A percentile compares a stretch with the other conserved stretches of the same genome.
Evolutionary conservation across 345 rosid genomes (phyloP).

Genomic region (Nasturtium officinale): DNA sequence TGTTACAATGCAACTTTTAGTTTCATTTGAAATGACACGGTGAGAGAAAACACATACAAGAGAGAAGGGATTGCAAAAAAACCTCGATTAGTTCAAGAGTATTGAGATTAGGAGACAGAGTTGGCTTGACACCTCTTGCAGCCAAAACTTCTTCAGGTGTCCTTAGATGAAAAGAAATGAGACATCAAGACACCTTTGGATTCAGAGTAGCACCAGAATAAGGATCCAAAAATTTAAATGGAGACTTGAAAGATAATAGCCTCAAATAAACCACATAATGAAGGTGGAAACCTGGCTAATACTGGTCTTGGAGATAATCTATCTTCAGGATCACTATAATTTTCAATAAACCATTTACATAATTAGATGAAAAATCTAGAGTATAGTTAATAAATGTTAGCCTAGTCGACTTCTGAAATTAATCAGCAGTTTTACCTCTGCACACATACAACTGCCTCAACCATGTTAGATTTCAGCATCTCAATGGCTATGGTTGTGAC

Average conservation of each 20-base stretch:
- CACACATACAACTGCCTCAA: conserved; percentile 94
- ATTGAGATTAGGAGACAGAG: conserved; percentile 86
- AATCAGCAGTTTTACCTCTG: conserved; percentile 62
- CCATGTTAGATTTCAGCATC: conserved; percentile 86
- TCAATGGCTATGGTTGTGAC: conserved; percentile 94
- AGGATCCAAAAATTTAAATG: background rate
- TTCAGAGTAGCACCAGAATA: conserved; percentile 8
- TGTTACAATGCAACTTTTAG: conserved; percentile 35
- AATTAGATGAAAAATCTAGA: background rate
- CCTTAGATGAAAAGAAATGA: conserved; percentile 43
- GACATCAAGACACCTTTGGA: conserved; percentile 14
- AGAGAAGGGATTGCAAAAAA: conserved; percentile 31
- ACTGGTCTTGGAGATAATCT: conserved; percentile 88
- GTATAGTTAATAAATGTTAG: conserved; percentile 5
- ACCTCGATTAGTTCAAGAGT: conserved; percentile 94
- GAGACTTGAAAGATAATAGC: conserved; percentile 11
- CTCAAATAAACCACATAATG: conserved; percentile 20
- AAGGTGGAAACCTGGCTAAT: conserved; percentile 69
- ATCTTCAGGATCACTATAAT: conserved; percentile 84
- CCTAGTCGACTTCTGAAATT: background rate
- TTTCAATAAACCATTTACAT: conserved; percentile 7
- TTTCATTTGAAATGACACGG: background rate
- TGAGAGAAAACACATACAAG: background rate
- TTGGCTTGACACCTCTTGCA: conserved; percentile 95
- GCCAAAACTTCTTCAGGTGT: conserved; percentile 97